These are phyloP conservation scores for Xylaria polymorpha DNA, from an alignment of 2,329 filamentous ascomycete species.

Conservation along the genomic window DNA sequence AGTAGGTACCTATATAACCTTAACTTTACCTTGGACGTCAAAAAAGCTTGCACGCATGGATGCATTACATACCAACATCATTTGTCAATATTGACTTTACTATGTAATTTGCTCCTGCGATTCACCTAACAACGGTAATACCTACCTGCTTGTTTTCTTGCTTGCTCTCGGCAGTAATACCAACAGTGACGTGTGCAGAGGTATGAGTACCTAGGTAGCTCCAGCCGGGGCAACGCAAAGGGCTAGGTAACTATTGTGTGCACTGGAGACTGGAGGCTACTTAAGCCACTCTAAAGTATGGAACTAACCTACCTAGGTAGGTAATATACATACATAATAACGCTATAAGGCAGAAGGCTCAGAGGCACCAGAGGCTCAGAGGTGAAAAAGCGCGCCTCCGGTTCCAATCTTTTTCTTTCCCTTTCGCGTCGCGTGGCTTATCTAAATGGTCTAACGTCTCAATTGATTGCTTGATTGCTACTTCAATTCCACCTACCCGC, in stretches of 20 bases:
- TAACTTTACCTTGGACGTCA: too few relatives aligned
- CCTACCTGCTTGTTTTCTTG: too few relatives aligned
- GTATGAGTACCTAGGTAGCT: too few relatives aligned
- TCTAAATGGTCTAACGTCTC: constrained; percentile 22
- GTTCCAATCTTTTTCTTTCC: constrained; percentile 28
- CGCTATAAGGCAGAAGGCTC: background rate
- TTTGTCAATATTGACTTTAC: too few relatives aligned
- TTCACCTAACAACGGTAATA: too few relatives aligned
- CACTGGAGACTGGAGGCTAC: constrained; percentile 10
- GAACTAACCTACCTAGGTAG: too few relatives aligned
- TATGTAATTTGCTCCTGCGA: too few relatives aligned
- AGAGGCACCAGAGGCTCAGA: background rate
- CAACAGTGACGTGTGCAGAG: too few relatives aligned
- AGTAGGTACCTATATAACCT: too few relatives aligned
- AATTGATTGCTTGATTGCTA: constrained; percentile 35
- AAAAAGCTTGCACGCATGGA: too few relatives aligned
- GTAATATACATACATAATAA: background rate
- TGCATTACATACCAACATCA: too few relatives aligned
- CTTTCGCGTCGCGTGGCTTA: constrained; percentile 42
- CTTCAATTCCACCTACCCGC: constrained; percentile 23
- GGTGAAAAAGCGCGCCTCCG: constrained; percentile 25
- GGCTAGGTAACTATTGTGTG: background rate
- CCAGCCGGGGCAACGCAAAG: background rate
- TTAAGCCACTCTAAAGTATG: constrained; percentile 12
- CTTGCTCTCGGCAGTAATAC: too few relatives aligned